phyloP scores from a whole-genome alignment of 768 basidiomycete species.

The Mycena haematopus region DNA sequence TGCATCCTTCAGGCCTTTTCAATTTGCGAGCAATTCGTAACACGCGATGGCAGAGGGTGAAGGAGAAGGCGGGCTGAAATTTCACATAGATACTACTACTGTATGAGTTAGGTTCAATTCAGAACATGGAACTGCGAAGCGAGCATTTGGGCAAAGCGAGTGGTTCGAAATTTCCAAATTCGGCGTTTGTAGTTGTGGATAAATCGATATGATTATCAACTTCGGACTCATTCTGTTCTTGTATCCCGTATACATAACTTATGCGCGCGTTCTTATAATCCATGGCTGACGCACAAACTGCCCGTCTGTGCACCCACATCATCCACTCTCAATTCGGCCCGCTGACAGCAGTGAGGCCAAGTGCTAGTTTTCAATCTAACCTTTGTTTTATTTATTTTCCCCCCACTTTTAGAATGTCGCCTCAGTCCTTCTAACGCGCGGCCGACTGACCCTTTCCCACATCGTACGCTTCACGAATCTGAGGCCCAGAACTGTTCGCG shows the following conservation, averaged over 20 bases:
- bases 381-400: not conserved
- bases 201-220: not conserved
- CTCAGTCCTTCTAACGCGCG: constrained; percentile 75
- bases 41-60: no score
- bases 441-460: constrained; percentile 77
- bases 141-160: no score
- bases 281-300: constrained; percentile 61
- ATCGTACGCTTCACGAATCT: constrained; percentile 73
- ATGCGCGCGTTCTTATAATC: constrained; percentile 13
- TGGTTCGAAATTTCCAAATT: no score
- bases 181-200: no score
- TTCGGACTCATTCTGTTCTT: not conserved
- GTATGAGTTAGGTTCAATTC: no score
- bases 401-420: constrained; percentile 69
- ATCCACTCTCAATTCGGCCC: constrained; percentile 59
- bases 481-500: constrained; percentile 71
- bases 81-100: no score
- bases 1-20: no score
- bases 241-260: constrained; percentile 13
- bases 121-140: no score
- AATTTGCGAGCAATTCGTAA: no score
- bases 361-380: not conserved
- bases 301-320: constrained; percentile 57
- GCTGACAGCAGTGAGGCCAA: constrained; percentile 47
- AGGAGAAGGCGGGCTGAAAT: no score